Evolutionary conservation across 805 yeast genomes (phyloP), one percentile per base, ranked within the genome.

Genomic region (Yamadazyma phyllophila): DNA sequence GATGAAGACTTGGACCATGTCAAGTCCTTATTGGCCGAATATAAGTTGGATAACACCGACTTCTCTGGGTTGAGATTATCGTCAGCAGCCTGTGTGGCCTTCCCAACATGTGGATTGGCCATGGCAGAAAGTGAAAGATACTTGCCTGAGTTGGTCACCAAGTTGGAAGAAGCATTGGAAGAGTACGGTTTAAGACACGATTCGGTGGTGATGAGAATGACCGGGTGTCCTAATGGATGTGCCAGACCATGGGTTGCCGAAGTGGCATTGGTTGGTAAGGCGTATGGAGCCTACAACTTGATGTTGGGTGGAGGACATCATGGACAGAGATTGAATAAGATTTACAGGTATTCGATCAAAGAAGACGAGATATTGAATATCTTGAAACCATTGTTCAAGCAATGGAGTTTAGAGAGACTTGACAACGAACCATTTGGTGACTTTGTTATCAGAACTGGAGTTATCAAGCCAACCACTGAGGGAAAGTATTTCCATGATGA

Each of bases 161-260:
- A 90, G 69, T 71, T 92, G 49, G 98, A 92, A 67, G 79, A 73
- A n/a, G 82, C 89, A 15, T 74, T 92, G 47, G 97, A 92, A 68
- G 96, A 90, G 60, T 82, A 83, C 54, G 98, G 98, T 7, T 78
- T 92, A 57, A 85, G 96, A 62, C 96, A 90, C 59, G 98, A 92
- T 67, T 83, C 96, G 7, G 78, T 92, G 54, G 96, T 90, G 17
- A 86, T 92, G 96, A 82, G 98, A 74, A 91, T 92, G 97, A 92
- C 97, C 26, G 98, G 98, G 46, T 92, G 98, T 77, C 97, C 97
- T 45, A 92, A 92, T 66, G 98, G 98, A 55, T 92, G 98, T 75
- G 94, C 98, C 17, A 83, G 98, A 67, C 98, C 98, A 26, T 92
- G 97, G 97, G 71, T 92, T 42, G 98, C 97, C 4, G 98, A 92